Conservation (phyloP, 176 grass and related monocot species). For the Pontederia paniculata region DNA sequence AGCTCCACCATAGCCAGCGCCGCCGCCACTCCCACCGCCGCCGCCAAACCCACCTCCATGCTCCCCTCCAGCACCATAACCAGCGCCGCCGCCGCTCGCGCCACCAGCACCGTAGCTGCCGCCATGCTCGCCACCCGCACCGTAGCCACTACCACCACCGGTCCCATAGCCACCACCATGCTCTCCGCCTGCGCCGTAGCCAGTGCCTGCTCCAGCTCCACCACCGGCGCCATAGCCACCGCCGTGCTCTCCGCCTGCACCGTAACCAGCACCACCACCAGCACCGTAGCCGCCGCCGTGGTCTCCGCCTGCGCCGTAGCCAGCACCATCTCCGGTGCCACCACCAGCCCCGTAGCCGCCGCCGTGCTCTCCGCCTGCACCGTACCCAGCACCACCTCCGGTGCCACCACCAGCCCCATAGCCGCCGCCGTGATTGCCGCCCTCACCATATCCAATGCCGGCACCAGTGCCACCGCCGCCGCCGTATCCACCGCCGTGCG, state of each 20-base stretch:
- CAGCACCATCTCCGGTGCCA: background rate
- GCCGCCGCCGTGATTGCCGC: background rate
- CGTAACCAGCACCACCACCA: background rate
- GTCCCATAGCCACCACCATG: background rate
- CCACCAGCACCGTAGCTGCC: background rate
- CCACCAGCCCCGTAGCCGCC: background rate
- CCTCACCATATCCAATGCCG: background rate
- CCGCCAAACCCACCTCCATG: background rate
- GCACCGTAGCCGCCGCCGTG: background rate
- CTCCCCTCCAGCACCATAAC: background rate
- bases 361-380: constrained; percentile 2
- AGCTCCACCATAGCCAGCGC: background rate
- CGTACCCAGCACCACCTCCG: background rate
- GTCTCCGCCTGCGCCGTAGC: background rate
- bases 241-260: background rate
- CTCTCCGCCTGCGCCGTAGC: background rate
- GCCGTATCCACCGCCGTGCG: background rate
- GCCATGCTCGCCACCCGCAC: constrained; percentile 2
- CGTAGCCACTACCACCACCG: background rate
- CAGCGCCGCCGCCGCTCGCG: background rate
- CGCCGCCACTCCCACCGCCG: background rate
- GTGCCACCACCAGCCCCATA: background rate
- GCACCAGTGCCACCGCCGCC: background rate
- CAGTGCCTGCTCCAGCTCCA: background rate
- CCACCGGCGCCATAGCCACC: background rate